Conservation (phyloP, 192 early-diverging fungal species). For the Podila epigama region DNA sequence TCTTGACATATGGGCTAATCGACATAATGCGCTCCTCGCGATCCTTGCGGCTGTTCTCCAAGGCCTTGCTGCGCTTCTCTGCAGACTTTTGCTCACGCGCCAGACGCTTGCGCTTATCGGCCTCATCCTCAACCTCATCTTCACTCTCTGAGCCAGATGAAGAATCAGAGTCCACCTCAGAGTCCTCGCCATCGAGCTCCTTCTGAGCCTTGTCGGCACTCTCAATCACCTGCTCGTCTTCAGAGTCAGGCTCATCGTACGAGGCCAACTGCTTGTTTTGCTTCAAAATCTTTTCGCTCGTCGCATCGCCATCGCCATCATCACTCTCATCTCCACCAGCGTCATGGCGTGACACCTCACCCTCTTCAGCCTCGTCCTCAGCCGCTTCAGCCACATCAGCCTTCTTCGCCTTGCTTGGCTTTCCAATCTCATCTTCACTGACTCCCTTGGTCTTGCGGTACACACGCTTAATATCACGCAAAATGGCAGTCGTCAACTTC, state of each 20-base stretch:
- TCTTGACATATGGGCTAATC: constrained; percentile 68
- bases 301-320: constrained; percentile 78
- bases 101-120: constrained; percentile 33
- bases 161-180: constrained; percentile 43
- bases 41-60: constrained; percentile 24
- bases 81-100: constrained; percentile 31
- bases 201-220: constrained; percentile 41
- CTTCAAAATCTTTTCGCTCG: constrained; percentile 65
- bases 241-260: constrained; percentile 89
- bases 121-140: constrained; percentile 47
- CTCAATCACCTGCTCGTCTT: constrained; percentile 70
- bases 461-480: constrained; percentile 76
- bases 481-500: constrained; percentile 77
- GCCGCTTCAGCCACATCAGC: constrained; percentile 49
- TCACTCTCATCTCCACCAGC: constrained; percentile 57
- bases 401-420: constrained; percentile 47
- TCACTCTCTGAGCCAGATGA: constrained; percentile 33
- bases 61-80: constrained; percentile 21
- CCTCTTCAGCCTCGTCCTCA: constrained; percentile 64
- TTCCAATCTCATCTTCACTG: constrained; percentile 43
- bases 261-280: constrained; percentile 71
- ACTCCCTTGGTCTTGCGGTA: constrained; percentile 49
- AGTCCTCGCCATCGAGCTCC: constrained; percentile 51
- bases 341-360: constrained; percentile 22
- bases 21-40: constrained; percentile 65